phyloP scores from a whole-genome alignment of 2,329 filamentous ascomycete genomes.

The Curvularia spicifera region DNA sequence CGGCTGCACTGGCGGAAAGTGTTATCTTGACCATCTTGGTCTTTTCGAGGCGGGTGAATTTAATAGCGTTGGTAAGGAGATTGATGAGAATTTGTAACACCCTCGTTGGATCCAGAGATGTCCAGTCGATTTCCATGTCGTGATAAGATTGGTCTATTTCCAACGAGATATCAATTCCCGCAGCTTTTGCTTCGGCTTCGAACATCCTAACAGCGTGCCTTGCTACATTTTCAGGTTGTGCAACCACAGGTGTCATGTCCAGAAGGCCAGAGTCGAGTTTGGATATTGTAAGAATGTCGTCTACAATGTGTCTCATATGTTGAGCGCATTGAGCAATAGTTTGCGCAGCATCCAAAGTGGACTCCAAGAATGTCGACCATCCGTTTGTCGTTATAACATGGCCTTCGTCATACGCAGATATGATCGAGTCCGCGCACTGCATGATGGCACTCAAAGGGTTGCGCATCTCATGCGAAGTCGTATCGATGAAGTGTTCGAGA shows the following conservation, averaged over 20 bases:
- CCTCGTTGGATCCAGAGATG: conserved; percentile 52
- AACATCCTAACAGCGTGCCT: conserved; percentile 49
- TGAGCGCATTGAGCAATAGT: conserved; percentile 54
- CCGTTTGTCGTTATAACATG: conserved; percentile 13
- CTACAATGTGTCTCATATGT: conserved; percentile 57
- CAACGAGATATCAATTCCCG: conserved; percentile 36
- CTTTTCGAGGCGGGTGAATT: conserved; percentile 50
- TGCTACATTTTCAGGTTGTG: conserved; percentile 45
- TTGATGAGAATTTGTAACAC: conserved; percentile 49
- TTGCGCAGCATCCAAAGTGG: conserved; percentile 46
- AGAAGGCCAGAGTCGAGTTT: conserved; percentile 55
- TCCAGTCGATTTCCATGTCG: conserved; percentile 47
- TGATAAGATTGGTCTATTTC: conserved; percentile 48
- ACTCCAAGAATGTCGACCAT: conserved; percentile 29
- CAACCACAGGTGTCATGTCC: conserved; percentile 50
- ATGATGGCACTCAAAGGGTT: conserved; percentile 54
- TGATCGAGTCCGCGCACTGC: conserved; percentile 52
- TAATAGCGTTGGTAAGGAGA: conserved; percentile 54
- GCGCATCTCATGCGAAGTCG: conserved; percentile 52
- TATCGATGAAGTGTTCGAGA: conserved; percentile 47
- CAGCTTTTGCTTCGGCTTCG: conserved; percentile 42
- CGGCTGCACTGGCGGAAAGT: conserved; percentile 41
- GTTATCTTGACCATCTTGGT: conserved; percentile 44
- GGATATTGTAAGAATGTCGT: conserved; percentile 55
- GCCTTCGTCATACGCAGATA: conserved; percentile 28